Conservation (phyloP, 352 stramenopile species). For the Globisporangium megalacanthum region DNA sequence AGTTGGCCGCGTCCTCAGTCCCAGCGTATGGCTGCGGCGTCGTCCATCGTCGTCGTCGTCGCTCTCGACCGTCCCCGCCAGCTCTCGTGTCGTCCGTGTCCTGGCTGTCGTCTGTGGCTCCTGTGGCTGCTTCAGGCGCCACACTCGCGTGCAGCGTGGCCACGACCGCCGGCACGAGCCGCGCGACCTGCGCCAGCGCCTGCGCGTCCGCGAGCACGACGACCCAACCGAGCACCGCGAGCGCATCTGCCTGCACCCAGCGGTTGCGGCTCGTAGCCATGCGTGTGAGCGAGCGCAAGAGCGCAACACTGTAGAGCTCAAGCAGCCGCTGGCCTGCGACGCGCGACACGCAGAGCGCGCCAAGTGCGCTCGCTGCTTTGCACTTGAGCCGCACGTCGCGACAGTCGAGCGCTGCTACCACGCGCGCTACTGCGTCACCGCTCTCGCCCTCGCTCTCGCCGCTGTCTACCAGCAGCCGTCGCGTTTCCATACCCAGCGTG, state of each 20-base stretch:
- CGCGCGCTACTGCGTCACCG: conserved; percentile 15
- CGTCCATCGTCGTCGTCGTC: neutral
- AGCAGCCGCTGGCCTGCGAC: conserved; percentile 63
- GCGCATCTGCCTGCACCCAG: conserved; percentile 70
- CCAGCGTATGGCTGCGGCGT: too few relatives aligned
- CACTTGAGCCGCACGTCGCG: conserved; percentile 76
- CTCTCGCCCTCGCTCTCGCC: neutral
- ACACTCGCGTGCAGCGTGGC: conserved; percentile 42
- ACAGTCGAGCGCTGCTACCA: conserved; percentile 40
- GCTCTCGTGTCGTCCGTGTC: too few relatives aligned
- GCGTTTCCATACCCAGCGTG: conserved; percentile 69
- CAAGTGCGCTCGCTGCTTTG: conserved; percentile 70
- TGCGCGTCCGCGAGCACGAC: conserved; percentile 60
- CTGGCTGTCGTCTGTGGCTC: conserved; percentile 2
- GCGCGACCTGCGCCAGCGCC: conserved; percentile 27
- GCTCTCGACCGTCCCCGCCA: neutral
- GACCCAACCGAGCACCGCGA: conserved; percentile 72
- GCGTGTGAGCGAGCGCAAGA: conserved; percentile 33
- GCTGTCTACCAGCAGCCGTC: conserved; percentile 38
- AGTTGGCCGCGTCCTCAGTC: conserved; percentile 56
- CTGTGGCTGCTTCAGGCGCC: neutral
- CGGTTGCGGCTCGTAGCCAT: conserved; percentile 70
- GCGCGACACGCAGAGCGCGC: conserved; percentile 65
- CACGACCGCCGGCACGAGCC: conserved; percentile 39
- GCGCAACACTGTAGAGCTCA: conserved; percentile 28